Base-by-base conservation (phyloP, 106 monocot genomes). In the Dactylorhiza incarnata region DNA sequence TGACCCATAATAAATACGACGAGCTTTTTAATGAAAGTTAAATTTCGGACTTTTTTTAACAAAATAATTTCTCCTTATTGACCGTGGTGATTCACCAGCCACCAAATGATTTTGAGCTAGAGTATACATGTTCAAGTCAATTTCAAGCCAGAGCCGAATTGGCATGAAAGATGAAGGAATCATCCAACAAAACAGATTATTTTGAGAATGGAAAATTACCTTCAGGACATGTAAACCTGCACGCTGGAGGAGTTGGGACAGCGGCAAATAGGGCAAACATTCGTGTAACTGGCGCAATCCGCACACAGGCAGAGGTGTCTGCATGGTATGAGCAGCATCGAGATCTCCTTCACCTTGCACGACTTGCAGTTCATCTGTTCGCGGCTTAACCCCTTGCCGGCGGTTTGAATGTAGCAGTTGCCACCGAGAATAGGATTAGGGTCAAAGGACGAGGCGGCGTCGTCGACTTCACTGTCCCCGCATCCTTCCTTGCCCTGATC, bases 241-340 rank as follows among this genome's bases (percentile, higher is more conserved):
- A 95, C 75, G 8, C 82, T 82, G 4, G 84, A 56, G 52, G 73
- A 87, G 71, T 85, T 95, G 2, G 48, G 9, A 9, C 72, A 49
- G 5, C 29, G 47, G 76, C 95, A 95, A 55, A 86, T 71, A n/a
- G 95, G 95, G 58, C 95, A 95, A 12, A 67, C 77, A 10, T 85
- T 79, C 13, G 82, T 62, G 13, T 69, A 61, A 44, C 71, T 68
- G 48, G 86, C 92, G 25, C 95, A 95, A 3, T 82, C 85, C 63
- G 73, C 70, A 61, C 95, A 95, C 75, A 90, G 24, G 78, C 88
- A 90, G 19, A 95, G 73, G 68, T 95, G 95, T 76, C 92, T 81
- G 49, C 95, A 95, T 6, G 90, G 89, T 53, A 92, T 63, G 22
- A 95, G 68, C 49, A 95, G 80, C 74, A 88, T 85, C 13, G 75